These are phyloP conservation scores for Agrocybe praecox DNA, from an alignment of 768 basidiomycete genomes.

Conservation along the genomic window DNA sequence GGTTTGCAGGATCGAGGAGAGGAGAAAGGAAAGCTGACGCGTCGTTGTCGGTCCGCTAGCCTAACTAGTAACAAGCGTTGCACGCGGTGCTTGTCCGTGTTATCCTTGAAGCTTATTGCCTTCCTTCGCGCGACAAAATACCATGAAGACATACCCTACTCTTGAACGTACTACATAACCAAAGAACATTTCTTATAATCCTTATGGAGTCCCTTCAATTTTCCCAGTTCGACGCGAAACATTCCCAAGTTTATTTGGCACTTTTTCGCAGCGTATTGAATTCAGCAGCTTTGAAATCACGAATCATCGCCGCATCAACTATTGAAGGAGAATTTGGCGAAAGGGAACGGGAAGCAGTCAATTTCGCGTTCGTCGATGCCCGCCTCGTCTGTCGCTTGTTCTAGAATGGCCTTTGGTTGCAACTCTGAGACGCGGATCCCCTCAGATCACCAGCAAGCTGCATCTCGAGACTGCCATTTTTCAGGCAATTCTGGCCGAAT, in stretches of 20 bases:
- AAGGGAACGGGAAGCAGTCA: conserved; percentile 71
- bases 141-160: no score
- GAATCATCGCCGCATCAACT: conserved; percentile 73
- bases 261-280: conserved; percentile 69
- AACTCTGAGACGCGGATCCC: conserved; percentile 5
- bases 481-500: conserved; percentile 74
- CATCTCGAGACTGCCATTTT: conserved; percentile 86
- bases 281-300: conserved; percentile 54
- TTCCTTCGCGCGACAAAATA: no score
- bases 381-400: conserved; percentile 57
- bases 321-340: conserved; percentile 63
- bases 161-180: no score
- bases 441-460: conserved; percentile 78
- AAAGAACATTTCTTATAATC: no score
- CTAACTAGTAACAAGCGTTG: not conserved
- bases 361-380: conserved; percentile 92
- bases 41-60: not conserved
- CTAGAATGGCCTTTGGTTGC: conserved; percentile 2
- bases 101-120: not conserved
- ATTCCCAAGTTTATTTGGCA: conserved; percentile 55
- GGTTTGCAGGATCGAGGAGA: not conserved
- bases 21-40: not conserved
- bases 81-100: not conserved
- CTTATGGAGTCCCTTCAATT: conserved; percentile 65
- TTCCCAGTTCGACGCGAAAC: conserved; percentile 47